Conservation (phyloP, 2,329 filamentous ascomycete species). For the Endocalyx cinctus region DNA sequence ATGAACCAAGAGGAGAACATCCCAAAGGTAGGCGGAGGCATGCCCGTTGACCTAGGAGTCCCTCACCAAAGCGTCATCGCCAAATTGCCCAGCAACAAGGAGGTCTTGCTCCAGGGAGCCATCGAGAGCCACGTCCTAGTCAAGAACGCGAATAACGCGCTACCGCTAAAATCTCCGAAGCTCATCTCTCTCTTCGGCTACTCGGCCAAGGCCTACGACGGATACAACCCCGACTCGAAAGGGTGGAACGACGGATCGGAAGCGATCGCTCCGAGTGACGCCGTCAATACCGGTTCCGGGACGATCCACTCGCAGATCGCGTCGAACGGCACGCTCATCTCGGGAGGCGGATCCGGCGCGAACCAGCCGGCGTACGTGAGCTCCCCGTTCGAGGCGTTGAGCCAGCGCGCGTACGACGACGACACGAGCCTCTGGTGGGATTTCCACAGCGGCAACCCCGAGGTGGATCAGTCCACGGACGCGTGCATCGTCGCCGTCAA, state of each 20-base stretch:
- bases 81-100: conserved; percentile 37
- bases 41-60: conserved; percentile 40
- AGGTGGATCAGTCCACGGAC: conserved; percentile 39
- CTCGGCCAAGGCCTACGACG: conserved; percentile 44
- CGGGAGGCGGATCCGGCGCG: conserved; percentile 23
- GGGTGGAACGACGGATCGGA: conserved; percentile 26
- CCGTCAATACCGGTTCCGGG: conserved; percentile 14
- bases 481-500: conserved; percentile 58
- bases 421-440: conserved; percentile 44
- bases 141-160: conserved; percentile 52
- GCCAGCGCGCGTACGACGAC: conserved; percentile 38
- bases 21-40: conserved; percentile 41
- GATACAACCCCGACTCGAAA: conserved; percentile 29
- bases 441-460: conserved; percentile 33
- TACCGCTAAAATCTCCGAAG: conserved; percentile 48
- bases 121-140: conserved; percentile 59
- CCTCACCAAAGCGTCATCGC: conserved; percentile 52
- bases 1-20: conserved; percentile 46
- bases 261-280: conserved; percentile 9
- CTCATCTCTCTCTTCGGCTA: conserved; percentile 57
- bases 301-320: conserved; percentile 31
- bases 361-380: conserved; percentile 33
- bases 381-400: conserved; percentile 36
- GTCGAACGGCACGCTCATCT: conserved; percentile 39
- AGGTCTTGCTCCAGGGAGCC: conserved; percentile 46